A percentile compares a stretch with the other conserved stretches of the same genome.
Evolutionary conservation across 441 rosid genomes (phyloP).

Genomic region (Gossypium trilobum): DNA sequence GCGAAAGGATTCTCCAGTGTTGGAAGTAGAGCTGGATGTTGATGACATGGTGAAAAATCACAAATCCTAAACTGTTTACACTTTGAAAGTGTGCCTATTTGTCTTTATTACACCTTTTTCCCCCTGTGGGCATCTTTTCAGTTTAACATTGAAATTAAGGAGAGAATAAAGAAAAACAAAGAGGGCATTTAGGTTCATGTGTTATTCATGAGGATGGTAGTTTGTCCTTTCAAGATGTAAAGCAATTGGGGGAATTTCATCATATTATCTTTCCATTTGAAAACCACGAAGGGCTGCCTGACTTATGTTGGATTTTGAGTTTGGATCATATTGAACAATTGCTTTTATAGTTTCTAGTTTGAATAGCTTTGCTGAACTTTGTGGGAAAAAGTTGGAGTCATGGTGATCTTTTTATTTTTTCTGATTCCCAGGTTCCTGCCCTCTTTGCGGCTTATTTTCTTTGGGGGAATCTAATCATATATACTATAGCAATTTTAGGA

Average conservation of each 20-base stretch:
- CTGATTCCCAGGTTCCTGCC: neutral
- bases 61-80: constrained; percentile 34
- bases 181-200: neutral
- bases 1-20: constrained; percentile 59
- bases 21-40: constrained; percentile 82
- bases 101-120: neutral
- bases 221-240: neutral
- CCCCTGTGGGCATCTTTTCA: neutral
- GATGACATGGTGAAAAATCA: constrained; percentile 80
- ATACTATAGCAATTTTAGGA: no score
- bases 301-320: constrained; percentile 15
- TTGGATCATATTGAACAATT: constrained; percentile 5
- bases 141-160: constrained; percentile 2
- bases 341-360: constrained; percentile 7
- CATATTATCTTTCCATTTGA: neutral
- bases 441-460: neutral
- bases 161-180: constrained; percentile 2
- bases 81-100: constrained; percentile 13
- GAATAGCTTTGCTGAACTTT: constrained; percentile 9
- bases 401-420: neutral
- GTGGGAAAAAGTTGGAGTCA: neutral
- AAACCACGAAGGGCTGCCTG: neutral
- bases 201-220: neutral
- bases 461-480: neutral
- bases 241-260: neutral